Evolutionary conservation across 192 early-diverging fungal genomes (phyloP), one percentile per base, ranked within the genome.

Genomic region (Oehlia diaphana): DNA sequence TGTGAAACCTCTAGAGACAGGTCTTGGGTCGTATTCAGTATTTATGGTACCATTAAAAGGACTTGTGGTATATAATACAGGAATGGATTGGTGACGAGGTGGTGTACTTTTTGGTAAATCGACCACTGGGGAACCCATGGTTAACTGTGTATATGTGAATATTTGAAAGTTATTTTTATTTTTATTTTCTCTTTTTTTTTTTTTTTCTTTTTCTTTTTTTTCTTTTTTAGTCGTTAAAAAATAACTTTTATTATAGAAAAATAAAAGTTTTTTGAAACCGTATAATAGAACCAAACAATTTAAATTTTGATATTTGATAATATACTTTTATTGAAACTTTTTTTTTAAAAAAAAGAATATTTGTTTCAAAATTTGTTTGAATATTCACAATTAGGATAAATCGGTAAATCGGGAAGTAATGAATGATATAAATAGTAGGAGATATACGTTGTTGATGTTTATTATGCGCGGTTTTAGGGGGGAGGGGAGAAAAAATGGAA

Each of bases 1-100:
- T 31, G 76, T 67, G 28, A 62, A 79, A 19, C 61, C 26, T 78
- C 47, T 78, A 14, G 28, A 67, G 42, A 49, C 66, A 44, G 2
- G 49, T 37, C 62, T 79, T 39, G 31, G 5, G 3, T 58, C 4
- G 14, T 12, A n/a, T n/a, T 79, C 77, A 14, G 53, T 49, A 5
- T 58, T 14, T 65, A 28, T 28, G 26, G 28, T 28, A 19, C 63
- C 28, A 65, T 10, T 28, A 7, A 65, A 65, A 12, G 23, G 23
- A 65, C 9, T 65, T 58, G 53, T 58, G 53, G 53, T 58, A 19
- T 19, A 58, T 58, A 58, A 16, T 19, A 58, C 13, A 0, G 53
- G 53, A 19, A 58, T 58, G 53, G 53, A 58, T 19, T 58, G 53
- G 53, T 58, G 53, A 58, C 53, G 53, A 58, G 53, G 2, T 0